Evolutionary conservation across 345 rosid genomes (phyloP).

Genomic region (Eucalyptus microcorys): DNA sequence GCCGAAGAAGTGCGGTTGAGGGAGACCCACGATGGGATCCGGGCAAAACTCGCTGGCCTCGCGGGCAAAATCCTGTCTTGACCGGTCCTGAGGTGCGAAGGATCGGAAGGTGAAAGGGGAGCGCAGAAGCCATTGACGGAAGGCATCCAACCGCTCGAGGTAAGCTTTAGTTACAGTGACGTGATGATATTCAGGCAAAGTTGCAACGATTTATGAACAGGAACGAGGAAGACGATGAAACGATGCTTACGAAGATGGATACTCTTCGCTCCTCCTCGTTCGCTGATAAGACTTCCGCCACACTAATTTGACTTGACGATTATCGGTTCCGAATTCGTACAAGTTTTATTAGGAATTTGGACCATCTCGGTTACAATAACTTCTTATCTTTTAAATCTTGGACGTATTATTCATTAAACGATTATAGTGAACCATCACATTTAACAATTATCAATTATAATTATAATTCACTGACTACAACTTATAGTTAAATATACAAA

Average conservation of each 20-base stretch:
- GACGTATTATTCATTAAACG: too few species aligned
- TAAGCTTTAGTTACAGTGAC: background rate
- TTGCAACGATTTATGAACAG: background rate
- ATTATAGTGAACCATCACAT: too few species aligned
- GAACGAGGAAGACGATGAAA: background rate
- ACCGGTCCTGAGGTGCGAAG: background rate
- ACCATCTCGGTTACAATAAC: too few species aligned
- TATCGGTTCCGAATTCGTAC: too few species aligned
- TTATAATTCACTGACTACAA: too few species aligned
- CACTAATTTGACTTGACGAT: background rate
- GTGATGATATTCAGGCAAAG: background rate
- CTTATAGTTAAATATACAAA: too few species aligned
- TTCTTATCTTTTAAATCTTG: too few species aligned
- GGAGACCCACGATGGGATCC: slow-evolving; percentile 49
- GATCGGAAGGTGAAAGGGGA: background rate
- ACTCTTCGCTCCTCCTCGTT: background rate
- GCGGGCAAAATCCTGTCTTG: background rate
- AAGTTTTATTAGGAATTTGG: too few species aligned
- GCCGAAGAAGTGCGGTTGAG: slow-evolving; percentile 20
- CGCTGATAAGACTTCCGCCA: background rate
- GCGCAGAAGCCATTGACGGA: background rate
- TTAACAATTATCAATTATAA: too few species aligned
- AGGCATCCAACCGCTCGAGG: background rate
- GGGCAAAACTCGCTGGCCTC: slow-evolving; percentile 24
- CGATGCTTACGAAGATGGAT: background rate